phyloP scores from a whole-genome alignment of 352 stramenopile genomes.

The Pythium oligandrum region DNA sequence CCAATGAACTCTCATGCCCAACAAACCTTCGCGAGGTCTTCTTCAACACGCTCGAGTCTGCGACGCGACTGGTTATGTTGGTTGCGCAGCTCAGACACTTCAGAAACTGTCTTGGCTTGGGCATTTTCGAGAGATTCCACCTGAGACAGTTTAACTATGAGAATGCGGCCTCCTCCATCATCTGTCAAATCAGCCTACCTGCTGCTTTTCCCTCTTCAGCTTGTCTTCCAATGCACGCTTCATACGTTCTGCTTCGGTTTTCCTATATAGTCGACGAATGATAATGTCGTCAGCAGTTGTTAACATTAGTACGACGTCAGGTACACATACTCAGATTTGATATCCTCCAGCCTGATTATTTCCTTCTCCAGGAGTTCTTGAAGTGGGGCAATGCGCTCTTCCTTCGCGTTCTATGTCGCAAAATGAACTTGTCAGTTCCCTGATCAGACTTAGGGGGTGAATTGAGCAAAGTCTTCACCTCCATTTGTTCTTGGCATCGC shows the following conservation, averaged over 20 bases:
- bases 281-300: neutral
- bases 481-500: constrained; percentile 57
- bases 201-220: constrained; percentile 61
- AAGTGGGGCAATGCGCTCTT: constrained; percentile 56
- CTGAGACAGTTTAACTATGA: constrained; percentile 17
- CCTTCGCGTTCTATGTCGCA: constrained; percentile 50
- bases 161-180: neutral
- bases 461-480: constrained; percentile 24
- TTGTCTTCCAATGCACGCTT: constrained; percentile 59
- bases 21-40: constrained; percentile 44
- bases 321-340: constrained; percentile 51
- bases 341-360: constrained; percentile 48
- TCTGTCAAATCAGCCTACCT: constrained; percentile 10
- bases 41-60: constrained; percentile 66
- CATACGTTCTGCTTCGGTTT: constrained; percentile 34
- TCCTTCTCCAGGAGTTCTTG: constrained; percentile 68
- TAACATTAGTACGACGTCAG: neutral
- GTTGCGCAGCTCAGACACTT: constrained; percentile 65
- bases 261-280: constrained; percentile 12
- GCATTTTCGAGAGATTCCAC: constrained; percentile 58
- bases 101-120: constrained; percentile 62
- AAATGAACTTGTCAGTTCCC: neutral
- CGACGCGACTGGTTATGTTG: constrained; percentile 59
- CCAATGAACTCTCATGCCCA: neutral
- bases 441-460: neutral